Conservation (phyloP, 2,329 filamentous ascomycete species). For the Emericellopsis atlantica region DNA sequence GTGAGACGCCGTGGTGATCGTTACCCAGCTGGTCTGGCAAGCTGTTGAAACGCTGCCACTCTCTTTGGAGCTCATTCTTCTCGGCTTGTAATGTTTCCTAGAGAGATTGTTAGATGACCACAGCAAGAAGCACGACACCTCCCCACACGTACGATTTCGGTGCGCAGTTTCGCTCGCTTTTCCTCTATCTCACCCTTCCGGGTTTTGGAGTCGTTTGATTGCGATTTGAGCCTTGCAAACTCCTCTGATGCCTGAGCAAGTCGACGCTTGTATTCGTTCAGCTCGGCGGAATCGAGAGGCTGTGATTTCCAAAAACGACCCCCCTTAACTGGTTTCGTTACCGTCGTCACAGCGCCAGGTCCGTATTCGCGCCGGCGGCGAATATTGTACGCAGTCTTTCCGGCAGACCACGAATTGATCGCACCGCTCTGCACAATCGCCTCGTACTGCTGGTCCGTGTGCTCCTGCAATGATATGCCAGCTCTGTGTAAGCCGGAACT, state of each 20-base stretch:
- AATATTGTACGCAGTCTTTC: constrained; percentile 50
- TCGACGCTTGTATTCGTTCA: constrained; percentile 43
- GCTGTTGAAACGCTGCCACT: constrained; percentile 49
- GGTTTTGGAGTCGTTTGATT: constrained; percentile 19
- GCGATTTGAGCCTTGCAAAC: constrained; percentile 16
- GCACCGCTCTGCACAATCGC: constrained; percentile 42
- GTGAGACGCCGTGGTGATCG: constrained; percentile 10
- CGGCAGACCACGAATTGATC: constrained; percentile 60
- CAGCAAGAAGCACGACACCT: too few species aligned
- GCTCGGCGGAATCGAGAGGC: constrained; percentile 56
- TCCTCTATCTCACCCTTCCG: constrained; percentile 28
- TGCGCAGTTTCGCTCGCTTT: constrained; percentile 25
- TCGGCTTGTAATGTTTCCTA: constrained; percentile 33
- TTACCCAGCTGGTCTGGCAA: constrained; percentile 61
- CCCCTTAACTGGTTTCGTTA: constrained; percentile 43
- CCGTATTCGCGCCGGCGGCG: constrained; percentile 71
- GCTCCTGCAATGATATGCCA: constrained; percentile 50
- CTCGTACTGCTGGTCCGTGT: constrained; percentile 56
- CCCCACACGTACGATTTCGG: constrained; percentile 19
- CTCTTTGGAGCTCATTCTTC: constrained; percentile 56
- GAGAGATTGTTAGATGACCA: too few species aligned
- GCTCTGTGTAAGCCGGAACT: constrained; percentile 57
- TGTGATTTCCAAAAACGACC: constrained; percentile 68
- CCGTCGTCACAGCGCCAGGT: constrained; percentile 56
- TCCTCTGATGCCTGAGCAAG: constrained; percentile 29